Percentiles rank a stretch among this genome's conserved stretches.
Conservation (phyloP, 257 asterid genomes). For the Perilla frutescens region DNA sequence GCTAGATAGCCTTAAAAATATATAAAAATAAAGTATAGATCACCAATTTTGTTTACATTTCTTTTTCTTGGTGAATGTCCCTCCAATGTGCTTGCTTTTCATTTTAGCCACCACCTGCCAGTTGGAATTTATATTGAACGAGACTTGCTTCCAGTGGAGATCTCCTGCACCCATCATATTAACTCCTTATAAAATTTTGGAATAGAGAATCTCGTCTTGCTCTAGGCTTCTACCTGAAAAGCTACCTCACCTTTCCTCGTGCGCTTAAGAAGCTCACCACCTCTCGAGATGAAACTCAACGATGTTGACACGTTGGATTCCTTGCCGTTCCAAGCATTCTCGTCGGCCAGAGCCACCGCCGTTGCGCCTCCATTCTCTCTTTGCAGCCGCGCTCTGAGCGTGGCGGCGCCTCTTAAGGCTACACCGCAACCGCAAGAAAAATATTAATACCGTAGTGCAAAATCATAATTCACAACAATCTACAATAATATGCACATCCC, state of each 20-base stretch:
- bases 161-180: constrained; percentile 65
- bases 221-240: no score
- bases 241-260: constrained; percentile 72
- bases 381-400: constrained; percentile 65
- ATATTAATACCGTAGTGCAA: no score
- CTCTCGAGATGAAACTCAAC: constrained; percentile 61
- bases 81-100: constrained; percentile 92
- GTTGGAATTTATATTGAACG: constrained; percentile 68
- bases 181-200: neutral
- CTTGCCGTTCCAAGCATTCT: constrained; percentile 48
- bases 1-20: no score
- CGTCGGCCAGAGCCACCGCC: constrained; percentile 52
- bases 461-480: no score
- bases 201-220: neutral
- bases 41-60: constrained; percentile 58
- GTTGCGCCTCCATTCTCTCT: constrained; percentile 58
- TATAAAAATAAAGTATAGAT: no score
- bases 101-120: constrained; percentile 78
- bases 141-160: constrained; percentile 89
- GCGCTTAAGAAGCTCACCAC: constrained; percentile 82
- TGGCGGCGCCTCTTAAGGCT: constrained; percentile 89
- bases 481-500: no score
- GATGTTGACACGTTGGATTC: constrained; percentile 56
- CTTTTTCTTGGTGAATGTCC: constrained; percentile 95
- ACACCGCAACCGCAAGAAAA: constrained; percentile 10